Base-by-base conservation (phyloP, 768 basidiomycete species). In the Lactifluus rugatus region DNA sequence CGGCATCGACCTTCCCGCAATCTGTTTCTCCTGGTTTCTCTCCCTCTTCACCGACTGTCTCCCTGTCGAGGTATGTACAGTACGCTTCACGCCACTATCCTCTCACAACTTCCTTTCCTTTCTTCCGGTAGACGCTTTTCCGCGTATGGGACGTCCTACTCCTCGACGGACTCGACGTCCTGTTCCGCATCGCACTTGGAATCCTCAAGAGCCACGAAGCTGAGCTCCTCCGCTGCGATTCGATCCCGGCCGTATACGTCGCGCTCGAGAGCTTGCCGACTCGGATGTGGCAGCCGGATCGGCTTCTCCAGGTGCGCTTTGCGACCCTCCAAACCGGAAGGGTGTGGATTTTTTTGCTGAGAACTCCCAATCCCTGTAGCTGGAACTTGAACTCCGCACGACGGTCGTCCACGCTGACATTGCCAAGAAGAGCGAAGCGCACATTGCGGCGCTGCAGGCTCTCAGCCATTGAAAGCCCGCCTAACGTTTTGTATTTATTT, bases 21-120 rank as follows among this genome's bases (percentile, higher is more conserved):
- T 97, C 60, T 96, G 93, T 60, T 99, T 99, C 75, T 95, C 93
- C 13, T 99, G 96, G 96, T 96, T 97, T 72, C 74, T 99, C 25
- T 93, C 92, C 3, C 75, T 99, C 21, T 98, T 98, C 67, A 96
- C 94, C 0, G 93, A 96, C 64, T 95, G 94, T 68, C 74, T 97
- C 8, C 95, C 95, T 11, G 89, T 97, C 26, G 93, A 95, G 81
- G 93, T 93, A 57, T 5, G 34, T 34, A 34, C 8, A 34, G 9
- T 31, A 31, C 28, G 9, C n/a, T n/a, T n/a, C n/a, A 31, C 3
- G 28, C 28, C 28, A 31, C 5, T 9, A 31, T 9, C 28, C 28
- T 31, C 28, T 6, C 28, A 31, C 28, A 7, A 28, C 28, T 28
- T 28, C 28, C 2, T 28, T 52, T 37, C 0, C 28, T 19, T 47